Conservation (phyloP, 129 eudicot genomes). For the Chrysanthemum makinoi region DNA sequence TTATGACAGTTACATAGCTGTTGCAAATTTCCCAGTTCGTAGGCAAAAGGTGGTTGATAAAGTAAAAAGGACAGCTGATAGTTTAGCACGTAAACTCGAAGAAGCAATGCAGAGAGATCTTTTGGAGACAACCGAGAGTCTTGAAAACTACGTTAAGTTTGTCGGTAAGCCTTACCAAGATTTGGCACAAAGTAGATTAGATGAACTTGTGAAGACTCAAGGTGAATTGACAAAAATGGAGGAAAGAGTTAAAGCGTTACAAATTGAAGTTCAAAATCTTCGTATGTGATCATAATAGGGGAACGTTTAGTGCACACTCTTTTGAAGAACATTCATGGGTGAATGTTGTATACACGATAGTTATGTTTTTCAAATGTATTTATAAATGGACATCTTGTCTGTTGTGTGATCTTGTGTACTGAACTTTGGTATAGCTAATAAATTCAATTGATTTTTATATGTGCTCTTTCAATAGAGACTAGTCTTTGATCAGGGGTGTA, state of each 20-base stretch:
- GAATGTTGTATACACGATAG: constrained; percentile 6
- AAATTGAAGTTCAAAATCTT: constrained; percentile 75
- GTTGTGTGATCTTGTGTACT: constrained; percentile 23
- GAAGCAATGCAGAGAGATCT: constrained; percentile 90
- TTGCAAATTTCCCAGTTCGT: constrained; percentile 77
- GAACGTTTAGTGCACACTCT: not conserved
- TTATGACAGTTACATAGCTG: constrained; percentile 59
- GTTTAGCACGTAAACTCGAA: constrained; percentile 64
- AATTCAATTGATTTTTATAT: constrained; percentile 9
- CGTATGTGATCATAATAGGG: constrained; percentile 46
- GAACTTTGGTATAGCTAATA: constrained; percentile 21
- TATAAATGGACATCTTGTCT: constrained; percentile 23
- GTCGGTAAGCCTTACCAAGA: constrained; percentile 81
- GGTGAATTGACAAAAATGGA: constrained; percentile 60
- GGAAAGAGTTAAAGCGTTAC: constrained; percentile 56
- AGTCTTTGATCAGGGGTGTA: too few relatives aligned
- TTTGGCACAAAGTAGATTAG: constrained; percentile 62
- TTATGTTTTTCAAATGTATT: constrained; percentile 1
- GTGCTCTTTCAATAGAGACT: not conserved
- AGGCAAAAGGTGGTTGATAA: constrained; percentile 69
- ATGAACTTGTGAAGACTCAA: constrained; percentile 49
- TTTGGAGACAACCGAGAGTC: constrained; percentile 43
- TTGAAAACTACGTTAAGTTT: constrained; percentile 51
- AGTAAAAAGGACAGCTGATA: constrained; percentile 73
- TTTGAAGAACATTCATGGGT: constrained; percentile 16